Evolutionary conservation across 306 rosid genomes (phyloP), one percentile per base, ranked within the genome.

Genomic region (Prunus fruticosa): DNA sequence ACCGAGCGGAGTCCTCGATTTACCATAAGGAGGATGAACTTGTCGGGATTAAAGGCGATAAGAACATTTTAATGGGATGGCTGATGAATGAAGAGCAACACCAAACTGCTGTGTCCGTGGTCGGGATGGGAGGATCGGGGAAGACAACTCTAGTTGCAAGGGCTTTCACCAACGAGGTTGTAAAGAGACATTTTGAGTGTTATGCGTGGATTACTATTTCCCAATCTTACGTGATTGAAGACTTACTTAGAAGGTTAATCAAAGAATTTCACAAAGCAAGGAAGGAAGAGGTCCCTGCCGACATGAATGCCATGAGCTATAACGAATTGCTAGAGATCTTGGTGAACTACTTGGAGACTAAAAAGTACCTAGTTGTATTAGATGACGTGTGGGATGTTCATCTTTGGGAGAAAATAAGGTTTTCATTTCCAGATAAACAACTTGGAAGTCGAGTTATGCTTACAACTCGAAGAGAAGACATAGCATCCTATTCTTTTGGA

Each of bases 391-490:
- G 84, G 84, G 73, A 47, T 22, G 13, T 71, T 19, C 38, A 32
- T 32, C 38, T 32, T 32, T 32, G 38, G 38, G 38, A 32, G 38
- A 32, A 5, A 32, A 22, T 65, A 9, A 43, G 12, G 32, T 38
- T 32, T 6, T 14, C 84, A 38, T 12, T 81, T 67, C 81, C 75
- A 4, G 51, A 76, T 52, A 64, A 4, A 14, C 4, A 22, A 15
- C 23, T 7, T 46, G 65, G 84, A 38, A 76, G 84, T 51, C 62
- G 74, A 66, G 62, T 81, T 12, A 32, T 76, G 4, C 69, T 79
- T 30, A 81, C 78, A 32, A 76, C 84, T 6, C 71, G 75, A 6
- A 81, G 47, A 9, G 50, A 61, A 64, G 78, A 32, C 6, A 54
- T 81, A 11, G 78, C 74, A 9, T 47, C 63, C 32, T 41, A 25